Percentiles rank a stretch among this genome's conserved stretches.
Evolutionary conservation across 306 rosid genomes (phyloP).

Genomic region (Vigna trinervia): DNA sequence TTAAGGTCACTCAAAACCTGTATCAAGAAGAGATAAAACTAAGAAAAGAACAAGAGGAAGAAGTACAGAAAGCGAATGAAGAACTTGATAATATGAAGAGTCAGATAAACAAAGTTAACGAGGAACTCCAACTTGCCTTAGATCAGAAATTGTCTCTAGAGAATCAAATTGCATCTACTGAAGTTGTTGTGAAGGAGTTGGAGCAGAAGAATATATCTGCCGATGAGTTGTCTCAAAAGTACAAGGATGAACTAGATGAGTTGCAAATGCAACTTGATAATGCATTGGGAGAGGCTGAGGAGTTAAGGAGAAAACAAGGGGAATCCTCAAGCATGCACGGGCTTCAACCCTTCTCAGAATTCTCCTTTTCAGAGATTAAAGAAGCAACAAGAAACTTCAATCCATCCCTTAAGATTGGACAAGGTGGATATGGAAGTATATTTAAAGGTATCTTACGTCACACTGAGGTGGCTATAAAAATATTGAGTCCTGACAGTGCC

Average conservation of each 20-base stretch:
- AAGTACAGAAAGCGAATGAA: conserved; percentile 53
- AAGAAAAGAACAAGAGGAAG: conserved; percentile 74
- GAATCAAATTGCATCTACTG: conserved; percentile 62
- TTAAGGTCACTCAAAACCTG: conserved; percentile 54
- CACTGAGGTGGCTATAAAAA: conserved; percentile 85
- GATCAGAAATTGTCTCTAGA: conserved; percentile 59
- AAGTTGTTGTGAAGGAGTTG: conserved; percentile 55
- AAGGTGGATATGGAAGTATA: conserved; percentile 93
- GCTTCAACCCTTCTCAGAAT: conserved; percentile 67
- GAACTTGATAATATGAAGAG: conserved; percentile 58
- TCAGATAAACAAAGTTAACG: conserved; percentile 51
- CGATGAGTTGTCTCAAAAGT: conserved; percentile 55
- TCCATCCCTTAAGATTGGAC: conserved; percentile 75
- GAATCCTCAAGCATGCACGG: conserved; percentile 53
- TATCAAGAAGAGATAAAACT: conserved; percentile 62
- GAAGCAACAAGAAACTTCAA: conserved; percentile 72
- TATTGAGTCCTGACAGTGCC: conserved; percentile 54
- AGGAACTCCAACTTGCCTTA: conserved; percentile 60
- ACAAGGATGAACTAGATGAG: conserved; percentile 65
- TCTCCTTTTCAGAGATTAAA: conserved; percentile 65
- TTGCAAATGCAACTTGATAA: conserved; percentile 64
- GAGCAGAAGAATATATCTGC: conserved; percentile 62
- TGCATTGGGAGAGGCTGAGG: conserved; percentile 75
- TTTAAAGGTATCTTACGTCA: conserved; percentile 73
- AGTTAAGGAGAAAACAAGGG: conserved; percentile 63